Conservation (phyloP, 352 stramenopile species). For the Globisporangium abappressorium region DNA sequence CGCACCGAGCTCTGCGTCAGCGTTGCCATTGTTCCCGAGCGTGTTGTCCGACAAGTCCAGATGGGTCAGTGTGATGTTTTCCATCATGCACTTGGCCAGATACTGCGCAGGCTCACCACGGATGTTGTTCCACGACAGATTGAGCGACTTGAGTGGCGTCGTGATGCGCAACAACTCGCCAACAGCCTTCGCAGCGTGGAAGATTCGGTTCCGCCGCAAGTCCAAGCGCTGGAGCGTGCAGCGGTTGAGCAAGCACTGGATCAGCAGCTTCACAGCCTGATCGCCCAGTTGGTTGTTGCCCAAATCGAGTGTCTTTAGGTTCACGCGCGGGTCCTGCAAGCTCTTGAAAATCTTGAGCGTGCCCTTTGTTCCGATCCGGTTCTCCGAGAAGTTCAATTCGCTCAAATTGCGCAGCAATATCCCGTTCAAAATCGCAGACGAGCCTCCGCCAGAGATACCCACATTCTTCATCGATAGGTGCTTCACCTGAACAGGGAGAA, state of each 20-base stretch:
- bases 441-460: conserved; percentile 51
- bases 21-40: conserved; percentile 62
- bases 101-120: conserved; percentile 59
- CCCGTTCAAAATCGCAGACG: conserved; percentile 54
- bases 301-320: conserved; percentile 61
- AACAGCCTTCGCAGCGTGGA: conserved; percentile 47
- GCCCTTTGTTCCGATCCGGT: conserved; percentile 53
- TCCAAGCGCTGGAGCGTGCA: conserved; percentile 66
- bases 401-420: conserved; percentile 46
- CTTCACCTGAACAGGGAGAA: conserved; percentile 54
- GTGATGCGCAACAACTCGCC: conserved; percentile 64
- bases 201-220: conserved; percentile 65
- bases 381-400: conserved; percentile 70
- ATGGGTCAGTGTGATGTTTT: conserved; percentile 62
- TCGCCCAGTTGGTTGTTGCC: conserved; percentile 75
- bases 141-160: conserved; percentile 50
- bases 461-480: conserved; percentile 73
- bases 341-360: conserved; percentile 53
- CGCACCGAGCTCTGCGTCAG: conserved; percentile 55
- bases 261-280: conserved; percentile 45
- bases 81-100: conserved; percentile 64
- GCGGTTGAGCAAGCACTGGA: conserved; percentile 64
- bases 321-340: conserved; percentile 49
- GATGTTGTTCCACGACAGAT: conserved; percentile 80
- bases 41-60: conserved; percentile 74